Conservation (phyloP, 257 asterid genomes). For the Solanum tarijense region DNA sequence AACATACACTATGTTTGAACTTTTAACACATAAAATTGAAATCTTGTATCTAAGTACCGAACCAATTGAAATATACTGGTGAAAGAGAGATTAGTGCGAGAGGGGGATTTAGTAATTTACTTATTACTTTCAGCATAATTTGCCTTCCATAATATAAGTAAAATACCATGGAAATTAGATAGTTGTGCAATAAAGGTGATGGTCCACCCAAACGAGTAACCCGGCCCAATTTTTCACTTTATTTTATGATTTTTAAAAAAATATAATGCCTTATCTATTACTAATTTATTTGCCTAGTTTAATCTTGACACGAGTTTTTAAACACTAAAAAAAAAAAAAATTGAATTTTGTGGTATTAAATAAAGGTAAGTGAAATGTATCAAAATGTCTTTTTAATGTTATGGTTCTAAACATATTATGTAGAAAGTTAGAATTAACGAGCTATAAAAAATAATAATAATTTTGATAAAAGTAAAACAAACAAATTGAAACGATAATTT, state of each 20-base stretch:
- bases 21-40: neutral
- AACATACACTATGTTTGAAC: neutral
- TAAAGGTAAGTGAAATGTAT: neutral
- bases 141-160: neutral
- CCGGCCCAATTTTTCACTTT: neutral
- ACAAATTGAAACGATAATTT: neutral
- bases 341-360: neutral
- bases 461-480: too few species aligned
- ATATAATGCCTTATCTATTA: neutral
- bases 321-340: fast-evolving
- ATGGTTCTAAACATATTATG: neutral
- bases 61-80: neutral
- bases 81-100: neutral
- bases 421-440: neutral
- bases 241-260: neutral
- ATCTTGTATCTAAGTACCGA: neutral
- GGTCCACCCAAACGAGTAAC: neutral
- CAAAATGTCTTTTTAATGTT: neutral
- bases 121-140: neutral
- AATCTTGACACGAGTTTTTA: neutral
- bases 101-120: neutral
- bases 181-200: neutral
- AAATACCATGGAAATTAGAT: neutral
- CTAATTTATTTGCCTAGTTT: neutral
- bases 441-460: neutral